These are phyloP conservation scores for Leucocoprinus leucothites DNA, from an alignment of 768 basidiomycete genomes.

Conservation along the genomic window DNA sequence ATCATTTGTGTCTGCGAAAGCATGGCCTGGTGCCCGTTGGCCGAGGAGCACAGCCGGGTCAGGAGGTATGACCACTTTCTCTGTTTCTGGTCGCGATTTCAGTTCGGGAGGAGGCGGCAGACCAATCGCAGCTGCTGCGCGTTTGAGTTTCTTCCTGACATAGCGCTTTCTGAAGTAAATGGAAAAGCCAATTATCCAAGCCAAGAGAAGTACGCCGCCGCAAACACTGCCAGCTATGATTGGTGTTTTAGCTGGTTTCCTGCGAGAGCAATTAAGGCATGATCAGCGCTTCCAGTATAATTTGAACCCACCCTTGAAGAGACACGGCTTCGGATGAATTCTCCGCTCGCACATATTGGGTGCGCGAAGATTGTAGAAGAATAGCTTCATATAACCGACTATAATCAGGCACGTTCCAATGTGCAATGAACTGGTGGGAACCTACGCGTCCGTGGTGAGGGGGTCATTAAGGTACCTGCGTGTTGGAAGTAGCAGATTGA, in stretches of 20 bases:
- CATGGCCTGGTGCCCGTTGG: conserved; percentile 35
- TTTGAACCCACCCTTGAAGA: conserved; percentile 32
- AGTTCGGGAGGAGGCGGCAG: conserved; percentile 34
- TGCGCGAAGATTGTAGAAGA: conserved; percentile 11
- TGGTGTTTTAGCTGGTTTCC: conserved; percentile 54
- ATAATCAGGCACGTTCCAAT: not conserved
- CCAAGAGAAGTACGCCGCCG: conserved; percentile 46
- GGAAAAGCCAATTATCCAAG: conserved; percentile 54
- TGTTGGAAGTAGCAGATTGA: not conserved
- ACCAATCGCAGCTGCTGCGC: conserved; percentile 40
- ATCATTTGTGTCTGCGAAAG: not conserved
- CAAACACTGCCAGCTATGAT: conserved; percentile 59
- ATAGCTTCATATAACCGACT: conserved; percentile 2
- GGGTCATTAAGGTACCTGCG: not conserved
- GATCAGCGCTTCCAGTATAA: not conserved
- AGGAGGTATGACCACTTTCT: conserved; percentile 56
- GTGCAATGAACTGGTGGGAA: not conserved
- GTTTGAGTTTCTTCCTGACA: conserved; percentile 44
- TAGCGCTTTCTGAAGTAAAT: conserved; percentile 56
- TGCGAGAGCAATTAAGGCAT: conserved; percentile 18
- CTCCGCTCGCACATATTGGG: conserved; percentile 20
- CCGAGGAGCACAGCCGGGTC: conserved; percentile 66
- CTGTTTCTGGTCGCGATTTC: conserved; percentile 33
- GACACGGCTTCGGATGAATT: conserved; percentile 38
- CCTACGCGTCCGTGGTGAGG: conserved; percentile 1